Base-by-base conservation (phyloP, 177 flowering plant genomes). In the Tripterygium wilfordii region DNA sequence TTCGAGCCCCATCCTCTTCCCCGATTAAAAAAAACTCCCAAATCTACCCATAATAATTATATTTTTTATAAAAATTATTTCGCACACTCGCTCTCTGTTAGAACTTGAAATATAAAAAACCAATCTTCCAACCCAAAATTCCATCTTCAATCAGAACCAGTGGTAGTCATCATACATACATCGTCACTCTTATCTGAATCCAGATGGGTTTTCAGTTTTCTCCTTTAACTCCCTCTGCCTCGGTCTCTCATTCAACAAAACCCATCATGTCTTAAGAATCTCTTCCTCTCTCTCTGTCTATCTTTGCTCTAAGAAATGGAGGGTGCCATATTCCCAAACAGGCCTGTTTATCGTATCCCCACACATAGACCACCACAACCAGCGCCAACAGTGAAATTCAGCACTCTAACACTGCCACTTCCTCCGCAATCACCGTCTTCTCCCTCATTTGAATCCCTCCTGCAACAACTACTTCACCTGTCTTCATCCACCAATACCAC, bases 401-500 rank as follows among this genome's bases (percentile, higher is more conserved):
- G 52, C 45, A 62, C 79, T 1, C 33, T 72, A 3, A 64, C 72
- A 6, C 65, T 74, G 0, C 82, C 78, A 37, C 72, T 66, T 14
- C 70, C 82, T 42, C 72, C 77, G 37, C 65, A 53, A 3, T 40
- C 76, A 5, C 56, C 74, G 16, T 57, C 82, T 20, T 50, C 86
- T 1, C 40, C 75, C 37, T 75, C 77, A 10, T 21, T 81, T 12
- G 95, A 89, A 39, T 67, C 95, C 27, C 74, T 89, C 28, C 77
- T 89, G 38, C 70, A 75, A 5, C 80, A 82, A n/a, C 92, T 89
- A 23, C 76, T 67, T 41, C 77, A 67, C 15, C 57, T 79, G 46
- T 78, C 87, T 31, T 68, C 76, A 21, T 51, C 70, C 30, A 35
- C 67, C 43, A 53, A 54, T 19, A 5, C n/a, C n/a, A n/a, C n/a